A percentile compares a stretch with the other conserved stretches of the same genome.
These are phyloP conservation scores for Aureobasidium mangrovei DNA, from an alignment of 2,329 filamentous ascomycete genomes.

Conservation along the genomic window DNA sequence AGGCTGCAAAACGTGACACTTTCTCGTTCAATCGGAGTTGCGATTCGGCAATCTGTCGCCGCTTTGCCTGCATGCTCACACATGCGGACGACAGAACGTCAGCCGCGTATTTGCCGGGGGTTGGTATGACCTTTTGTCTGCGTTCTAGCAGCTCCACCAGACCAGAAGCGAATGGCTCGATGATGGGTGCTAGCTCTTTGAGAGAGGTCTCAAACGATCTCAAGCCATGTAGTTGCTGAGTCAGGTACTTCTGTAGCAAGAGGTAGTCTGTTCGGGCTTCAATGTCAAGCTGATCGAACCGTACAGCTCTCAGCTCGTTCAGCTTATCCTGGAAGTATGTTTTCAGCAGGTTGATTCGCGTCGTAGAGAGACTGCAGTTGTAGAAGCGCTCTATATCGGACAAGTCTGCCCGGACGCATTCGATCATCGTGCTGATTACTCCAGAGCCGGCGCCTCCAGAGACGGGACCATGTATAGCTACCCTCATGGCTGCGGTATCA, in stretches of 20 bases:
- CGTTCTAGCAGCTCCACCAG: conserved; percentile 41
- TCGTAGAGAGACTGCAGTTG: conserved; percentile 38
- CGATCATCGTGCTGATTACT: not conserved
- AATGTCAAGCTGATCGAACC: conserved; percentile 34
- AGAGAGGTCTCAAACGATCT: conserved; percentile 11
- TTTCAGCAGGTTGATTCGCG: conserved; percentile 32
- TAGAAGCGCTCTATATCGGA: conserved; percentile 42
- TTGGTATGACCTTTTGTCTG: conserved; percentile 37
- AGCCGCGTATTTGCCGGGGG: conserved; percentile 38
- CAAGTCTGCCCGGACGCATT: conserved; percentile 29
- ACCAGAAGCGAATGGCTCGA: conserved; percentile 39
- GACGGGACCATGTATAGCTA: not conserved
- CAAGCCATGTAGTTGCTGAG: conserved; percentile 25
- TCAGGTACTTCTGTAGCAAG: conserved; percentile 41
- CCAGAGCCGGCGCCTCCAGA: not conserved
- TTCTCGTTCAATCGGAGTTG: conserved; percentile 20
- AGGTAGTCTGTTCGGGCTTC: conserved; percentile 42
- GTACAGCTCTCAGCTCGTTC: conserved; percentile 25
- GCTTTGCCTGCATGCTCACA: conserved; percentile 26
- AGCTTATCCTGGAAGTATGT: conserved; percentile 38
- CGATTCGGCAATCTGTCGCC: conserved; percentile 19
- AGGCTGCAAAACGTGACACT: conserved; percentile 36
- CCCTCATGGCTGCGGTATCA: too few relatives aligned
- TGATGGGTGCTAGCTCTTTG: not conserved
- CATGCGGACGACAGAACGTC: conserved; percentile 29